These are phyloP conservation scores for Mallotus japonicus DNA, from an alignment of 441 rosid genomes.

Conservation along the genomic window DNA sequence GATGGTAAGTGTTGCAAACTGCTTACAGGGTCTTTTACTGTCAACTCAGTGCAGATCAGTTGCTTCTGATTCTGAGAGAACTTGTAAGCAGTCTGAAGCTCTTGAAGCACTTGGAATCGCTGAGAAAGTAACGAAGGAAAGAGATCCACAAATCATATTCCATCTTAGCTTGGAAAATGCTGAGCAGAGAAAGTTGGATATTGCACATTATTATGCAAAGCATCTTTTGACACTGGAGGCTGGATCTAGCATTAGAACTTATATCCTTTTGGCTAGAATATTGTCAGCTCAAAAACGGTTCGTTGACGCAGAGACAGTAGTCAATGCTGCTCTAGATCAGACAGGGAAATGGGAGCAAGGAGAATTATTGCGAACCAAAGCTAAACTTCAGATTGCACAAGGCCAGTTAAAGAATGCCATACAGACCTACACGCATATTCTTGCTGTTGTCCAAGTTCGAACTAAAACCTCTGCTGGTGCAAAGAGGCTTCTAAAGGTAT, in stretches of 20 bases:
- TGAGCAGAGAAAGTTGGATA: constrained; percentile 81
- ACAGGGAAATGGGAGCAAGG: constrained; percentile 90
- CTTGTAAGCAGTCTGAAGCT: constrained; percentile 49
- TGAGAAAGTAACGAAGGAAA: constrained; percentile 38
- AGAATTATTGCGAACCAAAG: constrained; percentile 67
- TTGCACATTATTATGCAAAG: constrained; percentile 57
- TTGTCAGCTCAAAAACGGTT: constrained; percentile 71
- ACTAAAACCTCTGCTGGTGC: constrained; percentile 47
- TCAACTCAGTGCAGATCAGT: constrained; percentile 55
- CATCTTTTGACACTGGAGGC: constrained; percentile 60
- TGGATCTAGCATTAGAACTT: constrained; percentile 56
- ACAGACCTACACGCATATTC: constrained; percentile 70
- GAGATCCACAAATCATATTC: constrained; percentile 53
- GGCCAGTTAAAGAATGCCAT: constrained; percentile 59
- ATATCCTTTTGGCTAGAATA: constrained; percentile 64
- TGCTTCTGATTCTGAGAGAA: constrained; percentile 55
- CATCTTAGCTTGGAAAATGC: constrained; percentile 72
- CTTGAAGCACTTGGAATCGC: constrained; percentile 55
- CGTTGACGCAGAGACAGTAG: constrained; percentile 57
- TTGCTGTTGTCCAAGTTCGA: constrained; percentile 82
- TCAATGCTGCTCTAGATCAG: constrained; percentile 70
- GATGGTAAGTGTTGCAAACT: constrained; percentile 48
- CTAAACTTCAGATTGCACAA: constrained; percentile 73
- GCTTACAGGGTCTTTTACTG: constrained; percentile 51
- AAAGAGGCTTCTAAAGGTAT: constrained; percentile 57